Percentiles rank a stretch among this genome's conserved stretches.
Conservation (phyloP, 495 filamentous ascomycete genomes). For the Umbilicaria muhlenbergii region DNA sequence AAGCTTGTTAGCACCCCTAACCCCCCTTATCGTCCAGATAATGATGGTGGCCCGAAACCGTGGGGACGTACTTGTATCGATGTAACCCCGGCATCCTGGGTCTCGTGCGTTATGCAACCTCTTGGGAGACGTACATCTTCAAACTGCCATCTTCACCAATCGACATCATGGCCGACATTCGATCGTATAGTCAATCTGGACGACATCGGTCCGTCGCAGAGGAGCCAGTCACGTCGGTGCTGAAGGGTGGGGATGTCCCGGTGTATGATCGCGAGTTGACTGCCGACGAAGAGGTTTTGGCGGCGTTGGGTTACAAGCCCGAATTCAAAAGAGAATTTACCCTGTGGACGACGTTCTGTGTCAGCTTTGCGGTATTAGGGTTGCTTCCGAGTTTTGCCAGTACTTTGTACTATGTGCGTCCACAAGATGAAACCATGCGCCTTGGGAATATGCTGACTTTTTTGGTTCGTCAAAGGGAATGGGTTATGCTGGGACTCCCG, state of each 20-base stretch:
- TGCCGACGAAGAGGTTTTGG: conserved; percentile 53
- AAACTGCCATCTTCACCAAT: no score
- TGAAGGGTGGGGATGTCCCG: conserved; percentile 49
- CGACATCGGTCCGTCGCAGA: conserved; percentile 21
- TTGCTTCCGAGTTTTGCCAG: conserved; percentile 60
- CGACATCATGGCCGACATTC: no score
- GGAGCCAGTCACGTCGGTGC: conserved; percentile 51
- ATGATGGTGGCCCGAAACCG: no score
- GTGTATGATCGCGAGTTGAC: conserved; percentile 30
- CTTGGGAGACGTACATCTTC: no score
- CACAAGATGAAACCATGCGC: no score
- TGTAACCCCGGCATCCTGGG: no score
- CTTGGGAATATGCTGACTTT: no score
- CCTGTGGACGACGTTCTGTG: conserved; percentile 71
- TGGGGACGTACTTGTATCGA: no score
- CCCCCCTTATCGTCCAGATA: no score
- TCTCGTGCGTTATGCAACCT: conserved; percentile 28
- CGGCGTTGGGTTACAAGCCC: conserved; percentile 59
- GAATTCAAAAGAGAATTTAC: conserved; percentile 74
- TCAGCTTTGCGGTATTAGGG: conserved; percentile 62
- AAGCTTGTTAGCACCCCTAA: no score
- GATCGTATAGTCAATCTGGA: neutral
- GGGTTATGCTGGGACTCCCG: conserved; percentile 66
- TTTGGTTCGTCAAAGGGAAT: conserved; percentile 28
- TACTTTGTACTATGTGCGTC: conserved; percentile 52